A percentile compares a stretch with the other conserved stretches of the same genome.
phyloP scores from a whole-genome alignment of 208 protist species.

The Wallacemonas sp. region DNA sequence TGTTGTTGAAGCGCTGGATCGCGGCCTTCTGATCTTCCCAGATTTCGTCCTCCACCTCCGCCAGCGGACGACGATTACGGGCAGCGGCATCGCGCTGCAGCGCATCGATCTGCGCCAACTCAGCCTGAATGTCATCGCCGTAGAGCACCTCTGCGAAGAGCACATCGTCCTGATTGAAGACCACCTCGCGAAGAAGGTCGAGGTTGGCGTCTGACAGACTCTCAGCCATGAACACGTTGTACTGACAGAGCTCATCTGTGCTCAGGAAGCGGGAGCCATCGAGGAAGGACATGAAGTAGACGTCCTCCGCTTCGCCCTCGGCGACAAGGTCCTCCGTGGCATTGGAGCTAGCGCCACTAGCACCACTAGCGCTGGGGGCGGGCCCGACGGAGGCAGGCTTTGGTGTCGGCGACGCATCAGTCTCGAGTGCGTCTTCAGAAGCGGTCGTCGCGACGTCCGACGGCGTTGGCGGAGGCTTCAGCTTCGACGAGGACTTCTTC shows the following conservation, averaged over 20 bases:
- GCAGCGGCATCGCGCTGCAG: slow-evolving; percentile 25
- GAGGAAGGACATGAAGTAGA: slow-evolving; percentile 72
- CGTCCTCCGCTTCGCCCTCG: slow-evolving; percentile 2
- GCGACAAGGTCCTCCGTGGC: background rate
- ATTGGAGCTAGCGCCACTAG: background rate
- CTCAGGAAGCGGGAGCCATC: slow-evolving; percentile 69
- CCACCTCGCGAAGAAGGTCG: slow-evolving; percentile 42
- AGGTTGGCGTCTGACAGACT: slow-evolving; percentile 69
- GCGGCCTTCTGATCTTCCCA: slow-evolving; percentile 23
- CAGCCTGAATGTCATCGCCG: slow-evolving; percentile 62
- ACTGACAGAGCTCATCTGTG: slow-evolving; percentile 57
- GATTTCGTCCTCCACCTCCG: slow-evolving; percentile 26
- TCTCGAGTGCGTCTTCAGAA: background rate
- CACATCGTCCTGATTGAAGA: slow-evolving; percentile 76
- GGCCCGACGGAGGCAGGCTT: too few relatives aligned
- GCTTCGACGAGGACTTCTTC: background rate
- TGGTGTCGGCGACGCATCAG: background rate
- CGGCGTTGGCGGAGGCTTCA: background rate
- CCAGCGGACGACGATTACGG: background rate
- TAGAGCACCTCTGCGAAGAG: slow-evolving; percentile 85
- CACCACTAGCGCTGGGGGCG: too few relatives aligned
- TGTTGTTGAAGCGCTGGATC: slow-evolving; percentile 41
- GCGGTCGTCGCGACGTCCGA: slow-evolving; percentile 6
- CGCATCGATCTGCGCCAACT: slow-evolving; percentile 21
- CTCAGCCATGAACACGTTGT: slow-evolving; percentile 77